These are phyloP conservation scores for Agroathelia rolfsii DNA, from an alignment of 1,284 basidiomycete genomes.

Conservation along the genomic window DNA sequence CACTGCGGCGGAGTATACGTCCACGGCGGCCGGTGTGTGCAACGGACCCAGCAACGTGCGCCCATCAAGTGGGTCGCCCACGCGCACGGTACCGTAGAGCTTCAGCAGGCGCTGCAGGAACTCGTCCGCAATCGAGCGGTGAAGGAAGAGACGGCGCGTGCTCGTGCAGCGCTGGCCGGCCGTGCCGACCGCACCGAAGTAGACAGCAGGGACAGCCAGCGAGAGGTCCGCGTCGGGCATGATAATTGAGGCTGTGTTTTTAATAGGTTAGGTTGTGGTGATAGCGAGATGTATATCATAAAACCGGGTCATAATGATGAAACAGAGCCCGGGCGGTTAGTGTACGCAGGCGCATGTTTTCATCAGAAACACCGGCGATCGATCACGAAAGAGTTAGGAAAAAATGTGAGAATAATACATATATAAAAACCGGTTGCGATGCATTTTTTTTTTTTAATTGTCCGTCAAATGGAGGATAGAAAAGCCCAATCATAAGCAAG, in stretches of 20 bases:
- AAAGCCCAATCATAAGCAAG: too few species aligned
- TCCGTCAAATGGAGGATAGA: too few species aligned
- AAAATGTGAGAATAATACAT: too few species aligned
- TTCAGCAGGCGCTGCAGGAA: constrained; percentile 71
- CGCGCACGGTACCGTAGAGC: constrained; percentile 58
- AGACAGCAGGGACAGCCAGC: constrained; percentile 80
- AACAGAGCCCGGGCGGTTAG: too few species aligned
- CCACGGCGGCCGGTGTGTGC: constrained; percentile 63
- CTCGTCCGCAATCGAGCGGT: constrained; percentile 64
- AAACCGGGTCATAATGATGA: too few species aligned
- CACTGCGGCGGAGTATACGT: constrained; percentile 57
- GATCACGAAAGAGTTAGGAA: too few species aligned
- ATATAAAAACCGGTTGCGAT: too few species aligned
- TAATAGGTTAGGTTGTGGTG: constrained; percentile 11
- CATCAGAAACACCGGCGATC: too few species aligned
- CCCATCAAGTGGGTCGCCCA: constrained; percentile 74
- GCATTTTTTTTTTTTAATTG: too few species aligned
- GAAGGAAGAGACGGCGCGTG: constrained; percentile 83
- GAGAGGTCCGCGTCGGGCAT: constrained; percentile 89
- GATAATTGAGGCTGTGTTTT: constrained; percentile 67
- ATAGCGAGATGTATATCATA: constrained; percentile 9
- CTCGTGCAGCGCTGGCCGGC: constrained; percentile 94
- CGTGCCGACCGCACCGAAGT: constrained; percentile 92
- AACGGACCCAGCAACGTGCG: constrained; percentile 80
- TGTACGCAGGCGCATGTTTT: too few species aligned